Percentiles rank a stretch among this genome's conserved stretches.
Conservation (phyloP, 306 rosid genomes). For the Acmispon strigosus region DNA sequence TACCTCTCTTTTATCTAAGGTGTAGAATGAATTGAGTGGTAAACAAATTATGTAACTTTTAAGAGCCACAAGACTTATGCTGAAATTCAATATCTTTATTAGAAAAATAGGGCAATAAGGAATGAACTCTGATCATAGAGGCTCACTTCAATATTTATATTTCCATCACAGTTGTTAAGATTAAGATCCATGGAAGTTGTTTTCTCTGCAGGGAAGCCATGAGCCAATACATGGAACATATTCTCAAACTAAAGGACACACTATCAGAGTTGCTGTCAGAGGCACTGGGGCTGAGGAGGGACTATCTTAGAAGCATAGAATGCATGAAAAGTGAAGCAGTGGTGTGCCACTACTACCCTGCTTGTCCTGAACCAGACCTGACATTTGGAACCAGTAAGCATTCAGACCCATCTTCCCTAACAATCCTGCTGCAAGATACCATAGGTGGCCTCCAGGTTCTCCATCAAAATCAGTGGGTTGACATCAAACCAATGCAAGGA, state of each 20-base stretch:
- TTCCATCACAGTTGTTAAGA: too few relatives aligned
- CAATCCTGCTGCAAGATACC: constrained; percentile 67
- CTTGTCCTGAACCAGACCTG: constrained; percentile 70
- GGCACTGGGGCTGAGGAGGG: constrained; percentile 52
- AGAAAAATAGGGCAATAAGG: too few relatives aligned
- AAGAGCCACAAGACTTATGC: too few relatives aligned
- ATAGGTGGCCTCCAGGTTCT: constrained; percentile 76
- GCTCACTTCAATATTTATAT: too few relatives aligned
- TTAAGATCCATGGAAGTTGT: too few relatives aligned
- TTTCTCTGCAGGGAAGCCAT: constrained; percentile 40
- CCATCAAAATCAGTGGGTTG: constrained; percentile 61
- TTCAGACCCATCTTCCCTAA: constrained; percentile 67
- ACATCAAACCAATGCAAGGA: constrained; percentile 45
- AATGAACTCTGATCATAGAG: too few relatives aligned
- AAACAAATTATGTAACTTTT: too few relatives aligned
- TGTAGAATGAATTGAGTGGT: too few relatives aligned
- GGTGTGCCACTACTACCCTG: constrained; percentile 75
- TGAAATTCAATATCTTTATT: too few relatives aligned
- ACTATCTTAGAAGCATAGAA: constrained; percentile 44
- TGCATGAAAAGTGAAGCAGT: constrained; percentile 58
- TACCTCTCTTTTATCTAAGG: too few relatives aligned
- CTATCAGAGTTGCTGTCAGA: constrained; percentile 59
- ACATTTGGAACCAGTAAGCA: constrained; percentile 70
- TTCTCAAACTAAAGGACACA: constrained; percentile 33
- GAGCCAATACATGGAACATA: constrained; percentile 45